Base-by-base conservation (phyloP, 2,329 filamentous ascomycete species). In the Aurifilum marmelostoma region DNA sequence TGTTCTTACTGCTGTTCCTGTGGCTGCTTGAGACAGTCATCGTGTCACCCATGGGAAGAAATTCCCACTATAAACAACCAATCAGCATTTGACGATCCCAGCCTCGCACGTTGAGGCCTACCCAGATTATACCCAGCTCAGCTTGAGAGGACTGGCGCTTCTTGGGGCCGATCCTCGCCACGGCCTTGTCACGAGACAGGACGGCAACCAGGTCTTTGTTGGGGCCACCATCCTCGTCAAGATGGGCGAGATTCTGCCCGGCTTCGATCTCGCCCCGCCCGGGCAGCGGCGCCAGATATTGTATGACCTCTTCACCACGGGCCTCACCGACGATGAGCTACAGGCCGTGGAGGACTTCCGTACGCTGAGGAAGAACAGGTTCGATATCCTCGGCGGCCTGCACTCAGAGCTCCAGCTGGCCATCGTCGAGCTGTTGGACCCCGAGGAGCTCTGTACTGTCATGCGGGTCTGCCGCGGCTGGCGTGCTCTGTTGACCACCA, bases 401-500 rank as follows among this genome's bases (percentile, higher is more conserved):
- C 68, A 65, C 14, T 16, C 27, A 21, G 68, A 69, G 52, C 41
- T 69, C 14, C 65, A 67, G 34, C 60, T 69, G 11, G 56, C 50
- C 32, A 54, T 69, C 18, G 11, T 69, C 41, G 24, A 64, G 8
- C 39, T 60, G 2, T 21, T 69, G 60, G 65, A 52, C 3, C n/a
- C 64, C 4, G 32, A 39, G 21, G 68, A 69, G 14, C 3, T 69
- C 8, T 69, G 50, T 61, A 16, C 62, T n/a, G 61, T 24, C 27
- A 50, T 54, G 50, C 56, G 34, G n/a, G 68, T 69, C 52, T 67
- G 41, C n/a, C 68, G 41, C 21, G 5, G 24, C 58, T 69, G 68
- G 68, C 66, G 43, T 27, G 27, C 37, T n/a, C 12, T 52, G 2
- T 32, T 69, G 43, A n/a, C 43, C 3, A 41, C 60, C 59, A 3